Conservation (phyloP, 108 stramenopile species). For the Nitzschia sp. region DNA sequence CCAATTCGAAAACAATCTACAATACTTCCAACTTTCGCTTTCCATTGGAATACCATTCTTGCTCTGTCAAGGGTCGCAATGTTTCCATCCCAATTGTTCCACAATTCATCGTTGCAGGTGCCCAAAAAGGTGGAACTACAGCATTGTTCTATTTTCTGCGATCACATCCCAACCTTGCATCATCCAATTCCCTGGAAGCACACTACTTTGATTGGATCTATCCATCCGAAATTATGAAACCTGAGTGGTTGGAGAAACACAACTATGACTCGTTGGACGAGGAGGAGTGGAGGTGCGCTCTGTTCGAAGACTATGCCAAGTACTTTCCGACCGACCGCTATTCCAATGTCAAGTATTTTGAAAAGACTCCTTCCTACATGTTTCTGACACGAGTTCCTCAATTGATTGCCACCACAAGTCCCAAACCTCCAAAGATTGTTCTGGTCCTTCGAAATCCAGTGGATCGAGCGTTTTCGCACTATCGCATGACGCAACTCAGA, state of each 20-base stretch:
- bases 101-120: conserved; percentile 76
- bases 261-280: not conserved
- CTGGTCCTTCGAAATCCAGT: conserved; percentile 91
- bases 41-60: not conserved
- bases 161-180: conserved; percentile 80
- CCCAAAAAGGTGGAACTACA: conserved; percentile 92
- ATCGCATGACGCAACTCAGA: conserved; percentile 59
- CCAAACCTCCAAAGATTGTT: conserved; percentile 56
- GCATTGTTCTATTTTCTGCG: conserved; percentile 78
- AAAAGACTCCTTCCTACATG: conserved; percentile 40
- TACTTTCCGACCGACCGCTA: not conserved
- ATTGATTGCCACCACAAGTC: conserved; percentile 2
- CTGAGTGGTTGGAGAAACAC: conserved; percentile 6
- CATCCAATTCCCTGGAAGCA: conserved; percentile 70
- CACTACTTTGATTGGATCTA: conserved; percentile 83
- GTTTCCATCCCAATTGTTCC: conserved; percentile 34
- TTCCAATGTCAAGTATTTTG: conserved; percentile 14
- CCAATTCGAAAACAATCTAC: too few species aligned
- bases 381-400: conserved; percentile 7
- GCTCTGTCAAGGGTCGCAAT: not conserved
- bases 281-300: conserved; percentile 6
- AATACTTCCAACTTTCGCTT: not conserved
- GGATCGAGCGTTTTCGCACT: conserved; percentile 81
- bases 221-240: conserved; percentile 12
- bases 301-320: conserved; percentile 4